phyloP scores from a whole-genome alignment of 2,329 filamentous ascomycete genomes.

The Neofusicoccum sp. region DNA sequence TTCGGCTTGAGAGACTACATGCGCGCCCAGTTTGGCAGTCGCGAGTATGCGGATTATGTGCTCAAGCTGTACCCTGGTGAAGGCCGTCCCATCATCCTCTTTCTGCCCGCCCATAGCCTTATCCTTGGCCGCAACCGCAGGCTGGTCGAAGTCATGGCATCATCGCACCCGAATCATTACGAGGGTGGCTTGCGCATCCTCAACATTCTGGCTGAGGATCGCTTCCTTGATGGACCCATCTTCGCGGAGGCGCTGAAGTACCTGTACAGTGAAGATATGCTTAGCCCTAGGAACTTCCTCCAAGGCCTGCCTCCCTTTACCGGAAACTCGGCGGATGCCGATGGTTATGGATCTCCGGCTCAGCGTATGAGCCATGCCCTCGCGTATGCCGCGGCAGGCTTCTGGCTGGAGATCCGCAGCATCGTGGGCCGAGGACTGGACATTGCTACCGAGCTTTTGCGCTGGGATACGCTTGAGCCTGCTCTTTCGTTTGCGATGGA shows the following conservation, averaged over 20 bases:
- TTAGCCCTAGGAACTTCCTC: slow-evolving; percentile 28
- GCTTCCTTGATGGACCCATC: slow-evolving; percentile 14
- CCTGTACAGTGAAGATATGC: slow-evolving; percentile 36
- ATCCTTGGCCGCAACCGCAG: slow-evolving; percentile 35
- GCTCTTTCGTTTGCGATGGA: slow-evolving; percentile 60
- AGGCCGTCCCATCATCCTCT: slow-evolving; percentile 26
- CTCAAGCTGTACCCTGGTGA: slow-evolving; percentile 33
- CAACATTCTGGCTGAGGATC: slow-evolving; percentile 8
- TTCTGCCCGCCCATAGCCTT: slow-evolving; percentile 36
- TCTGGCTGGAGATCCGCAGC: slow-evolving; percentile 55
- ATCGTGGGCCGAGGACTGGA: slow-evolving; percentile 59
- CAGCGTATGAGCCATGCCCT: slow-evolving; percentile 43
- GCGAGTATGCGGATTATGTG: slow-evolving; percentile 37
- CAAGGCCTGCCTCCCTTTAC: slow-evolving; percentile 31
- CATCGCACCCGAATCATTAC: neutral
- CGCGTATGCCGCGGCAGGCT: slow-evolving; percentile 63
- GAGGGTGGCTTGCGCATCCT: slow-evolving; percentile 14
- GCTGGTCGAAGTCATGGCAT: slow-evolving; percentile 31
- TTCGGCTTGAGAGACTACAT: slow-evolving; percentile 26
- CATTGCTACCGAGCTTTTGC: slow-evolving; percentile 57
- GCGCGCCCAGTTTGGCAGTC: slow-evolving; percentile 33
- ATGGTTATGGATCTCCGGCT: slow-evolving; percentile 30
- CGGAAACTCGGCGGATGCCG: slow-evolving; percentile 25
- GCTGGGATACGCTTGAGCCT: slow-evolving; percentile 62
- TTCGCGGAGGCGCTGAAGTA: slow-evolving; percentile 36